Evolutionary conservation across 2,329 filamentous ascomycete genomes (phyloP), one percentile per base, ranked within the genome.

Genomic region (Penicillium sp.): DNA sequence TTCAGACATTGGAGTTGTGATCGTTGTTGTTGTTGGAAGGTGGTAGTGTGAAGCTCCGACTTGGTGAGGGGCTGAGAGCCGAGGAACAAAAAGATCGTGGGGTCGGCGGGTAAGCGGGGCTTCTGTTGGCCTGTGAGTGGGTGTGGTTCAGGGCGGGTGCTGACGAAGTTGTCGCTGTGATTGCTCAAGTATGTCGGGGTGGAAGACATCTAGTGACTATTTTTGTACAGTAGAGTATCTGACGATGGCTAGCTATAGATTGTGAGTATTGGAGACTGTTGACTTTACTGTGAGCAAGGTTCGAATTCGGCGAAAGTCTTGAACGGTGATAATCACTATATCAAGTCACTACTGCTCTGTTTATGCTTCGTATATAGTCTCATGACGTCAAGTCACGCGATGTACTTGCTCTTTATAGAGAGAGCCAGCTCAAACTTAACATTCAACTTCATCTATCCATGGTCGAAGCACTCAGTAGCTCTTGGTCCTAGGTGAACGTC

Each of bases 1-100:
- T 60, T 70, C 71, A 37, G 63, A 59, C 74, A 76, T 76, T 60
- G 40, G 68, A 60, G 37, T 14, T 16, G 51, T 44, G n/a, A n/a
- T n/a, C 51, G 50, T 40, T 24, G 22, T 24, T 43, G 50, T 41
- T 47, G 19, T 44, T 33, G 50, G 40, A 33, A n/a, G 40, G 40
- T 43, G 55, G 36, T 50, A 54, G 49, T 35, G 27, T 52, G 50
- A 36, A 41, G 37, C 18, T 39, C 16, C 24, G 3, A 40, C n/a
- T 18, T 27, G 6, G 11, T 44, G 24, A 31, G 31, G 9, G 18
- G n/a, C 51, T 44, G n/a, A 31, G 31, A 10, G 18, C 31, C 51
- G 31, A 43, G 40, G 54, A 54, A 41, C 52, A 19, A 50, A 19
- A 50, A 33, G 41, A 39, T 37, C 58, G 71, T 68, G 68, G 70